Evolutionary conservation across 2,329 filamentous ascomycete species (phyloP).

Genomic region (Colletotrichum liaoningense): DNA sequence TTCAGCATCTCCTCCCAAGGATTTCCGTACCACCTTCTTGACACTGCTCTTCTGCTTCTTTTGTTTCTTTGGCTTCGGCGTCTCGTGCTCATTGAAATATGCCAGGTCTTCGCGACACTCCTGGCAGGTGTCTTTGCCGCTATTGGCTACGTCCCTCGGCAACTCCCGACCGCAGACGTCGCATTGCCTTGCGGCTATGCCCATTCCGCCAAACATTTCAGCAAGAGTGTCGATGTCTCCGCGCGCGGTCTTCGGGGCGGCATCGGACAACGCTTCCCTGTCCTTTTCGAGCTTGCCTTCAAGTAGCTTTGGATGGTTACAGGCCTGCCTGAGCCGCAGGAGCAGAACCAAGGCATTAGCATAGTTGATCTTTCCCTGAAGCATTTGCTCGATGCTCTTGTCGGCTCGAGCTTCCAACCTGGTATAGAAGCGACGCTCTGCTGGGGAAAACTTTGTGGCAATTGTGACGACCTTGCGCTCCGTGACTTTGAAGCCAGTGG

Average conservation of each 20-base stretch:
- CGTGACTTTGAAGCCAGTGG: slow-evolving; percentile 87
- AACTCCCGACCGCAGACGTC: slow-evolving; percentile 84
- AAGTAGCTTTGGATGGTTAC: slow-evolving; percentile 92
- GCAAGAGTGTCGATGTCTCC: slow-evolving; percentile 85
- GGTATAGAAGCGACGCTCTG: slow-evolving; percentile 88
- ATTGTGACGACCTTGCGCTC: slow-evolving; percentile 89
- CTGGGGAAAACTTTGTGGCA: slow-evolving; percentile 79
- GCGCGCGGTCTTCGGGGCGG: slow-evolving; percentile 62
- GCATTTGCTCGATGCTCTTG: slow-evolving; percentile 88
- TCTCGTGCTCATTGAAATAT: slow-evolving; percentile 65
- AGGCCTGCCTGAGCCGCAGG: slow-evolving; percentile 90
- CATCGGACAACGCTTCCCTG: slow-evolving; percentile 79
- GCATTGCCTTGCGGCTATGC: slow-evolving; percentile 81
- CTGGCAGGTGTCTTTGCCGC: slow-evolving; percentile 67
- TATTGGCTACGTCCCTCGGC: slow-evolving; percentile 56
- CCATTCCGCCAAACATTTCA: slow-evolving; percentile 87
- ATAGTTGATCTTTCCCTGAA: slow-evolving; percentile 86
- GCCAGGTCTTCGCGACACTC: slow-evolving; percentile 82
- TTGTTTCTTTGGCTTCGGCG: slow-evolving; percentile 50
- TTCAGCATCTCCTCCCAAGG: slow-evolving; percentile 18
- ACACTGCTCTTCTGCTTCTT: slow-evolving; percentile 51
- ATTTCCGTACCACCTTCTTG: slow-evolving; percentile 40
- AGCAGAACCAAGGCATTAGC: slow-evolving; percentile 93
- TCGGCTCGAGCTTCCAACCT: slow-evolving; percentile 87
- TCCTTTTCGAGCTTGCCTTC: slow-evolving; percentile 88